Evolutionary conservation across 2,329 filamentous ascomycete species (phyloP).

Genomic region (Monosporascus sp.): DNA sequence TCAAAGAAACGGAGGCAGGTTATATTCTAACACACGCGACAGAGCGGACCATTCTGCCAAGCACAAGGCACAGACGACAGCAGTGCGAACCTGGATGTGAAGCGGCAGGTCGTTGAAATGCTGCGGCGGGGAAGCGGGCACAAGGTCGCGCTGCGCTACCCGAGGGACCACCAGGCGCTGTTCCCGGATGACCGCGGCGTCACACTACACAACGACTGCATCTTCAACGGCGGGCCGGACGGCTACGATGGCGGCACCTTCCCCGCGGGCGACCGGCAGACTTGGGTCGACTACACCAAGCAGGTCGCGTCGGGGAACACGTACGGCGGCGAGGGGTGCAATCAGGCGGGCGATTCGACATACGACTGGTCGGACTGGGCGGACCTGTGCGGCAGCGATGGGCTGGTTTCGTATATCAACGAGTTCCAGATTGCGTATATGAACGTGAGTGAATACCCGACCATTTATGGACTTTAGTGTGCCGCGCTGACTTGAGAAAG

Average conservation of each 20-base stretch:
- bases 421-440: conserved; percentile 7
- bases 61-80: not conserved
- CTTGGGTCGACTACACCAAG: conserved; percentile 10
- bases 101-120: conserved; percentile 3
- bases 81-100: conserved; percentile 2
- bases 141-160: conserved; percentile 12
- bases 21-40: not conserved
- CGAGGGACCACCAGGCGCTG: conserved; percentile 7
- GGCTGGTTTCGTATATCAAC: conserved; percentile 8
- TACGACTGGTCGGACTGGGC: conserved; percentile 10
- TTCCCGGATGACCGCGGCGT: conserved; percentile 13
- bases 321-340: conserved; percentile 11
- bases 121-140: conserved; percentile 2
- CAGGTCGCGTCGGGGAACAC: conserved; percentile 6
- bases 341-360: conserved; percentile 2
- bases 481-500: not conserved
- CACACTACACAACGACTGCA: conserved; percentile 28
- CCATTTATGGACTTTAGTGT: not conserved
- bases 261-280: conserved; percentile 5
- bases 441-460: conserved; percentile 2
- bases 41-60: conserved; percentile 7
- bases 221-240: conserved; percentile 24
- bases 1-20: not conserved
- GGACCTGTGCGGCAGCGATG: conserved; percentile 9
- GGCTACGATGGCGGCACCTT: conserved; percentile 11